phyloP scores from a whole-genome alignment of 2,329 filamentous ascomycete genomes.

The Trichoderma hamatum region DNA sequence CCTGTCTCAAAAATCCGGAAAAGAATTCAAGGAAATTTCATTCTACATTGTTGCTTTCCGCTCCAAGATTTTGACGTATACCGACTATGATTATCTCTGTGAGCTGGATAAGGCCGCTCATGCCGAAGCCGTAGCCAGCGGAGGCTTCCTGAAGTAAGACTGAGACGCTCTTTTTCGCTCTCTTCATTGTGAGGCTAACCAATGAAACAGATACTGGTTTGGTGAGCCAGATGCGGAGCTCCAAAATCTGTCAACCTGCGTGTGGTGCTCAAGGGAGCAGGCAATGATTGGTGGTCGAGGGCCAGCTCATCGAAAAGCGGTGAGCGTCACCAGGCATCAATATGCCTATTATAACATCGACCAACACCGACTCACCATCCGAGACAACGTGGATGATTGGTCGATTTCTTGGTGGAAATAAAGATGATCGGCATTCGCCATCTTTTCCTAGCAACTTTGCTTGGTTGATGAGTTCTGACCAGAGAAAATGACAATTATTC shows the following conservation, averaged over 20 bases:
- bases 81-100: slow-evolving; percentile 69
- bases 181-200: slow-evolving; percentile 29
- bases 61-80: slow-evolving; percentile 68
- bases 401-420: slow-evolving; percentile 60
- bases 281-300: slow-evolving; percentile 62
- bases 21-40: slow-evolving; percentile 60
- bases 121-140: slow-evolving; percentile 75
- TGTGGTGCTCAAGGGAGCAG: slow-evolving; percentile 65
- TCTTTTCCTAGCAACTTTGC: slow-evolving; percentile 22
- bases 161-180: not conserved
- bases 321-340: slow-evolving; percentile 63
- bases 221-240: slow-evolving; percentile 69
- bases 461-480: not conserved
- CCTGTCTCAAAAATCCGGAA: slow-evolving; percentile 51
- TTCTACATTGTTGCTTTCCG: slow-evolving; percentile 89
- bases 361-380: slow-evolving; percentile 68
- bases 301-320: slow-evolving; percentile 66
- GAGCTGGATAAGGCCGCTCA: slow-evolving; percentile 78
- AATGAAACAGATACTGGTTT: slow-evolving; percentile 77
- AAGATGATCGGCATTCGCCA: not conserved
- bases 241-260: slow-evolving; percentile 79
- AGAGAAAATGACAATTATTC: not conserved
- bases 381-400: slow-evolving; percentile 67
- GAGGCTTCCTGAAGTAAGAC: slow-evolving; percentile 74
- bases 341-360: slow-evolving; percentile 72